These are phyloP conservation scores for Bacidia gigantensis DNA, from an alignment of 495 filamentous ascomycete species.

Conservation along the genomic window DNA sequence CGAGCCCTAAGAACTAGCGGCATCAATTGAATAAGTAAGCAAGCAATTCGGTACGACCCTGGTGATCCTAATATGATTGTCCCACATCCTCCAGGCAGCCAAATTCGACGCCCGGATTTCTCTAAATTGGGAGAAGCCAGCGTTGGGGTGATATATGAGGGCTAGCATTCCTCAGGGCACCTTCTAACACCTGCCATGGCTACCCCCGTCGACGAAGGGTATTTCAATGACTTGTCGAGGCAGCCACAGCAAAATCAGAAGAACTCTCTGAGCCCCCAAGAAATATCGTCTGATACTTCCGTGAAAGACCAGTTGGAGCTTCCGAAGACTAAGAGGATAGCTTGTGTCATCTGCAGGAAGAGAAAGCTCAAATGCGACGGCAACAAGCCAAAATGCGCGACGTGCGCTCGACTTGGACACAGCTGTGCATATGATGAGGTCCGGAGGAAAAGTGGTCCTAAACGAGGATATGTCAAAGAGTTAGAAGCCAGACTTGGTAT, in stretches of 20 bases:
- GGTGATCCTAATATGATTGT: too few species aligned
- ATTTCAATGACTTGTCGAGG: slow-evolving; percentile 43
- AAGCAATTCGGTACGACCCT: too few species aligned
- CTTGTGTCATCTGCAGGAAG: slow-evolving; percentile 91
- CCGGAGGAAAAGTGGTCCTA: slow-evolving; percentile 93
- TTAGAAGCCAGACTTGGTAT: slow-evolving; percentile 86
- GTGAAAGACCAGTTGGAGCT: slow-evolving; percentile 40
- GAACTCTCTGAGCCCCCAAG: slow-evolving; percentile 19
- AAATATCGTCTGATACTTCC: slow-evolving; percentile 23
- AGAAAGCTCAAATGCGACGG: slow-evolving; percentile 76
- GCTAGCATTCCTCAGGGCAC: too few species aligned
- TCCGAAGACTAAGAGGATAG: slow-evolving; percentile 81
- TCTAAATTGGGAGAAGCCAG: too few species aligned
- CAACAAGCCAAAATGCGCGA: slow-evolving; percentile 71
- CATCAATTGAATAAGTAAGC: background rate
- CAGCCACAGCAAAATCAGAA: slow-evolving; percentile 23
- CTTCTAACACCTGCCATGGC: background rate
- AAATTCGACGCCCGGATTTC: background rate
- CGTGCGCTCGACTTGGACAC: slow-evolving; percentile 78
- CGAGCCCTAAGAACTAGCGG: background rate
- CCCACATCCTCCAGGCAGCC: background rate
- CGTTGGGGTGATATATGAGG: too few species aligned
- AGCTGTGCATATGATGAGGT: slow-evolving; percentile 92
- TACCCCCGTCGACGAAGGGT: slow-evolving; percentile 22
- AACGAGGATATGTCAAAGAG: slow-evolving; percentile 95